Percentiles rank a stretch among this genome's conserved stretches.
These are phyloP conservation scores for Linderniella brevidens DNA, from an alignment of 257 asterid genomes.

Conservation along the genomic window DNA sequence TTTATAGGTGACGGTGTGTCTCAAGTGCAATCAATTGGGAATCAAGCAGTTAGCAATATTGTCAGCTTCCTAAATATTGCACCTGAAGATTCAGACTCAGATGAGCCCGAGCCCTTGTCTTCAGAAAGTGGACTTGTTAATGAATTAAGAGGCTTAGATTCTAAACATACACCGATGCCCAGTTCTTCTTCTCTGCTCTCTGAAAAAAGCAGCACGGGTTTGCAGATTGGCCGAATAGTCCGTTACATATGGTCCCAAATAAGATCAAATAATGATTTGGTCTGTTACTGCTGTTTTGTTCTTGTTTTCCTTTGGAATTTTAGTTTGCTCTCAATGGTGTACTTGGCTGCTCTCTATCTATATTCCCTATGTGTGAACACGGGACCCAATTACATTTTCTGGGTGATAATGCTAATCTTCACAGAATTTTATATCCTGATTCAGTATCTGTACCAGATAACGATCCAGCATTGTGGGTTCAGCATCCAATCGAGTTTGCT, in stretches of 20 bases:
- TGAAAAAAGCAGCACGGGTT: slow-evolving; percentile 42
- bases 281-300: slow-evolving; percentile 83
- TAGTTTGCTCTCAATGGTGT: slow-evolving; percentile 93
- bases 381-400: slow-evolving; percentile 80
- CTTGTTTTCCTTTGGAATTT: slow-evolving; percentile 89
- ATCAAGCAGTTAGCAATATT: slow-evolving; percentile 82
- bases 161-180: slow-evolving; percentile 21
- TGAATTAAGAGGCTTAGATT: slow-evolving; percentile 20
- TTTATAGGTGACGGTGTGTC: slow-evolving; percentile 85
- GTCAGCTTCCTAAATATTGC: slow-evolving; percentile 72
- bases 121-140: slow-evolving; percentile 20
- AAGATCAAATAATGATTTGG: slow-evolving; percentile 84
- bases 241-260: slow-evolving; percentile 84
- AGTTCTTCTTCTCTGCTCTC: slow-evolving; percentile 64
- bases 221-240: slow-evolving; percentile 68
- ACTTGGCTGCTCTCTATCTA: slow-evolving; percentile 71
- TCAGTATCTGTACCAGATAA: slow-evolving; percentile 83
- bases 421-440: slow-evolving; percentile 70
- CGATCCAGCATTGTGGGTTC: slow-evolving; percentile 91
- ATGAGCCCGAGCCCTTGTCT: slow-evolving; percentile 45
- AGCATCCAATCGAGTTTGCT: slow-evolving; percentile 54
- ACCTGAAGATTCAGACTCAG: slow-evolving; percentile 63
- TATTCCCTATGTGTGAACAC: slow-evolving; percentile 93
- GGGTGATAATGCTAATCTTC: slow-evolving; percentile 85
- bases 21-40: slow-evolving; percentile 94